Evolutionary conservation across 805 yeast genomes (phyloP).

Genomic region (Metschnikowia picachoensis): DNA sequence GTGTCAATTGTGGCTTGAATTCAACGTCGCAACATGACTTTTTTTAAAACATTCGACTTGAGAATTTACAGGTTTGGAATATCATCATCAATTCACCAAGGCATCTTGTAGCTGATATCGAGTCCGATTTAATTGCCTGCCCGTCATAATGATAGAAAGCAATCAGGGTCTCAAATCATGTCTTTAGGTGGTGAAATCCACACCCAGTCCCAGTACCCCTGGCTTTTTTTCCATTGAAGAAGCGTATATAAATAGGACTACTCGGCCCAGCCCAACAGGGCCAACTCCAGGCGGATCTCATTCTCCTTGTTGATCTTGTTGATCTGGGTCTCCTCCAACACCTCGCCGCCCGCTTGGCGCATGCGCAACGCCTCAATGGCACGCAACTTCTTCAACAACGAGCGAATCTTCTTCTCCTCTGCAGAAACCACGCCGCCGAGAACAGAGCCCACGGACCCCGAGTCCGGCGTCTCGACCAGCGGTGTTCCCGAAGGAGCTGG

Average conservation of each 20-base stretch:
- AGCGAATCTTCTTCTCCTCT: conserved; percentile 90
- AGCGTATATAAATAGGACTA: conserved; percentile 11
- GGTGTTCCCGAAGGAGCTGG: neutral
- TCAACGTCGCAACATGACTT: too few relatives aligned
- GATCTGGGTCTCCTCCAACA: conserved; percentile 88
- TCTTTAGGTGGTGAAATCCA: too few relatives aligned
- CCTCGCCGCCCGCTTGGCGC: conserved; percentile 79
- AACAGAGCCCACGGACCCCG: conserved; percentile 34
- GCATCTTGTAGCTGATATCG: too few relatives aligned
- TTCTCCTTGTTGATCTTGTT: conserved; percentile 85
- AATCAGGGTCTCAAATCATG: too few relatives aligned
- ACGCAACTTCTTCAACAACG: conserved; percentile 84
- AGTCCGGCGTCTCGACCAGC: neutral
- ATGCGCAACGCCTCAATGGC: conserved; percentile 90
- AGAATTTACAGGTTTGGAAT: too few relatives aligned
- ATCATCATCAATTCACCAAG: too few relatives aligned
- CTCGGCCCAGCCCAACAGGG: conserved; percentile 63
- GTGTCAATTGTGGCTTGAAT: too few relatives aligned
- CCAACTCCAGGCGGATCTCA: conserved; percentile 71
- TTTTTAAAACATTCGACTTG: too few relatives aligned
- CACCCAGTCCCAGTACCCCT: too few relatives aligned
- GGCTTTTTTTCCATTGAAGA: too few relatives aligned
- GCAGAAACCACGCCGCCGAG: conserved; percentile 63
- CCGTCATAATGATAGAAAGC: too few relatives aligned
- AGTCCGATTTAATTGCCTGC: too few relatives aligned